Evolutionary conservation across 371 early-diverging fungal species (phyloP), one percentile per base, ranked within the genome.

Genomic region (Mortierella sp.): DNA sequence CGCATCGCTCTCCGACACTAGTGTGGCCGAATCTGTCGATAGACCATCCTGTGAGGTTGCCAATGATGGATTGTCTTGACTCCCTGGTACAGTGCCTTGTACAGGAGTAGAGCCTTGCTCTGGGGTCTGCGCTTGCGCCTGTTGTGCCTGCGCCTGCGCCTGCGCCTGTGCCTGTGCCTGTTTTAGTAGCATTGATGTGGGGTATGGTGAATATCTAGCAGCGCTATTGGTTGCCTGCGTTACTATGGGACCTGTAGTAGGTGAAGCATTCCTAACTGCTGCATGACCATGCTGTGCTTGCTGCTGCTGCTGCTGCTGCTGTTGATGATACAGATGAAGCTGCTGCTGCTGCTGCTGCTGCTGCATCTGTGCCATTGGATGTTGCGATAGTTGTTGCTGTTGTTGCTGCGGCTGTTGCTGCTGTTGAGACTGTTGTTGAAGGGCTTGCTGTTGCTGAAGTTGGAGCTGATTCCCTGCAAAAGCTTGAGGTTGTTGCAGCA

Each of bases 121-220:
- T 26, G 30, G 57, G 7, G 65, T 62, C 53, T 69, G 75, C 1
- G 69, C 66, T 28, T 74, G 53, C 9, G 53, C 53, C 37, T 37
- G 37, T 9, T 37, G 37, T 37, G 37, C 37, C 37, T 37, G 37
- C 9, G 37, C 37, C 37, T 16, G 68, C 0, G 75, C 75, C 30
- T 69, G 70, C 0, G 75, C 75, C 37, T 74, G 75, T 2, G 69
- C 70, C 44, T 74, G 74, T 0, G 72, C 72, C 19, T 74, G 74
- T 61, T 75, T 75, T 60, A 75, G 19, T 7, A 75, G 60, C 29
- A 70, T 75, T 7, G 76, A 66, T 1, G 76, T 75, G 9, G 75
- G 76, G 43, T 75, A 76, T 0, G 77, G 77, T 2, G 72, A 44
- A 21, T 71, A 76, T 19, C 77, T 60, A 16, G 72, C 66, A 19